These are phyloP conservation scores for Fusarium tupiense DNA, from an alignment of 2,329 filamentous ascomycete species.

Conservation along the genomic window DNA sequence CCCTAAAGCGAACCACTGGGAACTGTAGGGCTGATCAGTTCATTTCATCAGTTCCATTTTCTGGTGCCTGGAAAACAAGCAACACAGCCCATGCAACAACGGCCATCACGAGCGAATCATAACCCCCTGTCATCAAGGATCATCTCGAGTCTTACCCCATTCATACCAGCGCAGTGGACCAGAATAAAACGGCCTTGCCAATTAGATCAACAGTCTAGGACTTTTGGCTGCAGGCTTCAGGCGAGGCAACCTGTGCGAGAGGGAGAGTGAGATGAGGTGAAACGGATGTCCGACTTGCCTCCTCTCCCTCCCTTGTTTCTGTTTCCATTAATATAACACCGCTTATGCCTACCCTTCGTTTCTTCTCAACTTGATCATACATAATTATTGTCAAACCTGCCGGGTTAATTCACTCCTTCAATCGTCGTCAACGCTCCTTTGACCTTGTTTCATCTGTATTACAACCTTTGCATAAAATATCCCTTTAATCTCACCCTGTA, in stretches of 20 bases:
- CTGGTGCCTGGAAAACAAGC: slow-evolving; percentile 40
- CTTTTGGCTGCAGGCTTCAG: slow-evolving; percentile 19
- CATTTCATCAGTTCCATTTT: slow-evolving; percentile 5
- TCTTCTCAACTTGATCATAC: not conserved
- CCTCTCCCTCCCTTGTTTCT: not conserved
- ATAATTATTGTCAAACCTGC: not conserved
- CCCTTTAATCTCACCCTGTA: slow-evolving; percentile 14
- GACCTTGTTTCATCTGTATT: not conserved
- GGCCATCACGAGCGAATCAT: slow-evolving; percentile 48
- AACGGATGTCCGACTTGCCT: slow-evolving; percentile 2
- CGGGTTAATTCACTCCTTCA: slow-evolving; percentile 17
- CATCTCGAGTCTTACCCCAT: slow-evolving; percentile 4
- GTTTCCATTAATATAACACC: slow-evolving; percentile 21
- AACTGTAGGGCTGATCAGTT: slow-evolving; percentile 40
- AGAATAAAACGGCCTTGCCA: slow-evolving; percentile 1
- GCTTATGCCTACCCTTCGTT: not conserved
- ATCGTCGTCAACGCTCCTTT: not conserved
- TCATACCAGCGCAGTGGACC: slow-evolving; percentile 28
- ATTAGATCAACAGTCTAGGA: not conserved
- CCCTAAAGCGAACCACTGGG: not conserved
- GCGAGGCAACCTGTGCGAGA: slow-evolving; percentile 32
- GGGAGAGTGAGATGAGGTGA: slow-evolving; percentile 8
- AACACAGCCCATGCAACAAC: slow-evolving; percentile 44
- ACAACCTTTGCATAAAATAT: not conserved
- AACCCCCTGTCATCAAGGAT: not conserved